phyloP scores from a whole-genome alignment of 495 filamentous ascomycete species.

The Letharia columbiana region DNA sequence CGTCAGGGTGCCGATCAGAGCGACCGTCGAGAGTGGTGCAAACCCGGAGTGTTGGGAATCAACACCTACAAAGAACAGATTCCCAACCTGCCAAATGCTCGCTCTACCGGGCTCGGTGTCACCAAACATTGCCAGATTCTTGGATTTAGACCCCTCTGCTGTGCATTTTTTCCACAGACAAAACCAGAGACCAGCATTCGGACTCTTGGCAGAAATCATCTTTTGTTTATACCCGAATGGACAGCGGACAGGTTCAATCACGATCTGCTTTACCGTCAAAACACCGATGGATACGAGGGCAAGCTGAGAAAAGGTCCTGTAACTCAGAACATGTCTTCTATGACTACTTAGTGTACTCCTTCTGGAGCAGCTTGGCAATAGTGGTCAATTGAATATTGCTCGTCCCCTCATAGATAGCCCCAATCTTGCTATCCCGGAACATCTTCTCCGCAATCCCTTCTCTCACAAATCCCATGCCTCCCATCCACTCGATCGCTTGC shows the following conservation, averaged over 20 bases:
- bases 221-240: neutral
- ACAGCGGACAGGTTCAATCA: neutral
- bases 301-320: neutral
- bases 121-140: neutral
- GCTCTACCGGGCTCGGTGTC: neutral
- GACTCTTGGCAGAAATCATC: neutral
- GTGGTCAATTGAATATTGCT: conserved; percentile 82
- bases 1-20: neutral
- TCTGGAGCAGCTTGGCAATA: conserved; percentile 88
- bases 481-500: conserved; percentile 95
- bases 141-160: neutral
- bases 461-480: conserved; percentile 92
- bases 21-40: neutral
- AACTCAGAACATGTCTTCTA: neutral
- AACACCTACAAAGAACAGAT: neutral
- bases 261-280: neutral
- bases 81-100: neutral
- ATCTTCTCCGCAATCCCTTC: conserved; percentile 98
- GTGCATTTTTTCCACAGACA: neutral
- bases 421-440: conserved; percentile 97
- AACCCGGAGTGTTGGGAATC: neutral
- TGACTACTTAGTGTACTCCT: conserved; percentile 62
- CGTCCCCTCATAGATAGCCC: conserved; percentile 95
- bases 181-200: neutral
- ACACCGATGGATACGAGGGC: neutral